A percentile compares a stretch with the other conserved stretches of the same genome.
phyloP scores from a whole-genome alignment of 441 rosid genomes.

The Aquilaria agallochum region DNA sequence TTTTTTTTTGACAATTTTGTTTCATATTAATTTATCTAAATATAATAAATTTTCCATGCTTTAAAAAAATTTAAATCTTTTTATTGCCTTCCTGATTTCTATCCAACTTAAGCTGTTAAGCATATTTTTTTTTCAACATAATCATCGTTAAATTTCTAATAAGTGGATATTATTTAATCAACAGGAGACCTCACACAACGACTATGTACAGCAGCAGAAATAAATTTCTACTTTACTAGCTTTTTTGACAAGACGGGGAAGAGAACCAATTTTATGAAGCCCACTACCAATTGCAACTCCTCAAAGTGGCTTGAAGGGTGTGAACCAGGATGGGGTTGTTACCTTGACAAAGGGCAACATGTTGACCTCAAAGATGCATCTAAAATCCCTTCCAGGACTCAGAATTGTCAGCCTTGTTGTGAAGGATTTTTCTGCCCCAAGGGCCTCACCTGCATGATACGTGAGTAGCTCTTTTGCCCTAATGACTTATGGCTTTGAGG shows the following conservation, averaged over 20 bases:
- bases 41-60: background rate
- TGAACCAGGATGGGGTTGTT: constrained; percentile 74
- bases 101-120: background rate
- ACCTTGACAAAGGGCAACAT: constrained; percentile 22
- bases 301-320: constrained; percentile 56
- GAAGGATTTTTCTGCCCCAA: constrained; percentile 77
- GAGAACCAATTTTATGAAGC: constrained; percentile 28
- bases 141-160: constrained; percentile 8
- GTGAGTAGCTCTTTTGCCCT: constrained; percentile 28
- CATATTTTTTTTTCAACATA: background rate
- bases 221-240: constrained; percentile 47
- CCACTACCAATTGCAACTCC: constrained; percentile 56
- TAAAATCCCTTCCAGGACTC: constrained; percentile 42
- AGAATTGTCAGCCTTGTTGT: constrained; percentile 58
- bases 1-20: constrained; percentile 6
- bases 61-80: background rate
- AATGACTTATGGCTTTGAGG: background rate
- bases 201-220: constrained; percentile 58
- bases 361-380: constrained; percentile 38
- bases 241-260: constrained; percentile 31
- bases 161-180: constrained; percentile 11
- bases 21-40: background rate
- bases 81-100: background rate
- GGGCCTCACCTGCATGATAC: constrained; percentile 73
- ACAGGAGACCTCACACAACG: constrained; percentile 49